These are phyloP conservation scores for Melampsora larici-populina DNA, from an alignment of 1,284 basidiomycete genomes.

Conservation along the genomic window DNA sequence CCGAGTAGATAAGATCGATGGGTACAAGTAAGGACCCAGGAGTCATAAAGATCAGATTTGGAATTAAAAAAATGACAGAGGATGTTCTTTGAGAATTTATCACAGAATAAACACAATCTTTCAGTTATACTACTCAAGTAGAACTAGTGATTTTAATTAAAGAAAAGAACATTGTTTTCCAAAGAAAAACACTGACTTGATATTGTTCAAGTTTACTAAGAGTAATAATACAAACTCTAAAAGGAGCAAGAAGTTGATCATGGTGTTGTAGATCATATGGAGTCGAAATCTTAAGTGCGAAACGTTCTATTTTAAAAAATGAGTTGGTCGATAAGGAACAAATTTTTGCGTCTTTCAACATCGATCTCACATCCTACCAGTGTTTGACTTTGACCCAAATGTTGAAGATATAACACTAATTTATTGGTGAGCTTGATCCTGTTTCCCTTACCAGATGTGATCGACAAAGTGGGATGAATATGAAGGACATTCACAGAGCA, in stretches of 20 bases:
- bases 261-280: slow-evolving; percentile 15
- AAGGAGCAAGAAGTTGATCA: slow-evolving; percentile 45
- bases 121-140: neutral
- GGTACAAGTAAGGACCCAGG: no score
- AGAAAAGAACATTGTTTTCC: neutral
- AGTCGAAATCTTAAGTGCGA: neutral
- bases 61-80: no score
- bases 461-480: slow-evolving; percentile 1
- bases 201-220: slow-evolving; percentile 48
- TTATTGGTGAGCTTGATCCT: slow-evolving; percentile 12
- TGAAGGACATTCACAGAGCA: neutral
- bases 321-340: slow-evolving; percentile 42
- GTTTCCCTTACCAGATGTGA: neutral
- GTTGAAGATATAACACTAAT: slow-evolving; percentile 50
- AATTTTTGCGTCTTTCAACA: slow-evolving; percentile 43
- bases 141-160: neutral
- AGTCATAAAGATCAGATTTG: no score
- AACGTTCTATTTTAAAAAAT: neutral
- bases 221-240: slow-evolving; percentile 47
- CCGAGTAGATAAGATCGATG: no score
- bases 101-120: no score
- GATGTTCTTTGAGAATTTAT: no score
- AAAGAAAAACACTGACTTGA: slow-evolving; percentile 46
- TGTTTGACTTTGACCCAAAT: slow-evolving; percentile 49
- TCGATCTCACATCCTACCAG: slow-evolving; percentile 49